Percentiles rank a stretch among this genome's conserved stretches.
Conservation (phyloP, 345 rosid species). For the Populus deltoides region DNA sequence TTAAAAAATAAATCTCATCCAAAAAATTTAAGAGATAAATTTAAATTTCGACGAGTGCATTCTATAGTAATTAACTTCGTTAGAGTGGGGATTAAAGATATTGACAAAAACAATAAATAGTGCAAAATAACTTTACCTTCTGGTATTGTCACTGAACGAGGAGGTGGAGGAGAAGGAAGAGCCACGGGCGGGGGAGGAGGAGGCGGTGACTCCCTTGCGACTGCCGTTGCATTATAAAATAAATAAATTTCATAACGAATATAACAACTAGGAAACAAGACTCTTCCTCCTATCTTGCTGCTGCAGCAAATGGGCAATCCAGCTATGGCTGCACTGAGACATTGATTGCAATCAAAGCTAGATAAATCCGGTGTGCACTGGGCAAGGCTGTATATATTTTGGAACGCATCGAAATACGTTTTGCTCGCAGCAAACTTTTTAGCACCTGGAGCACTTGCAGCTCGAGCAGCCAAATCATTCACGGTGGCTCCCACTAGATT, state of each 20-base stretch:
- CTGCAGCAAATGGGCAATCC: constrained; percentile 25
- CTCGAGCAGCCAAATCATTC: constrained; percentile 10
- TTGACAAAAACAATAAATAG: no score
- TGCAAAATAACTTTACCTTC: constrained; percentile 11
- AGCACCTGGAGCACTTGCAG: constrained; percentile 18
- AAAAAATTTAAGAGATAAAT: no score
- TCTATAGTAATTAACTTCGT: background rate
- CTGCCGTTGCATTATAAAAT: constrained; percentile 13
- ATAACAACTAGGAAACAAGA: constrained; percentile 41
- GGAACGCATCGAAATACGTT: background rate
- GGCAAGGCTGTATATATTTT: constrained; percentile 34
- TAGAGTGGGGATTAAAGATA: background rate
- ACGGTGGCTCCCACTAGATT: background rate
- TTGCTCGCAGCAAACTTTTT: constrained; percentile 30
- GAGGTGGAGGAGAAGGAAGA: constrained; percentile 18
- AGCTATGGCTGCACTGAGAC: constrained; percentile 29
- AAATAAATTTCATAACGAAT: constrained; percentile 35
- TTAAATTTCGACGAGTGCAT: no score
- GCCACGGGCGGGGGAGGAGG: background rate
- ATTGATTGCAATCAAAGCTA: constrained; percentile 19
- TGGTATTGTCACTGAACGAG: constrained; percentile 8
- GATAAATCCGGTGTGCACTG: constrained; percentile 59
- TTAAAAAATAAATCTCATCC: no score
- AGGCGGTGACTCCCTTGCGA: background rate
- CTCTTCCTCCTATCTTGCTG: constrained; percentile 31